Percentiles rank a stretch among this genome's conserved stretches.
These are phyloP conservation scores for Yamadazyma diddensiae DNA, from an alignment of 1,139 yeast genomes.

Conservation along the genomic window DNA sequence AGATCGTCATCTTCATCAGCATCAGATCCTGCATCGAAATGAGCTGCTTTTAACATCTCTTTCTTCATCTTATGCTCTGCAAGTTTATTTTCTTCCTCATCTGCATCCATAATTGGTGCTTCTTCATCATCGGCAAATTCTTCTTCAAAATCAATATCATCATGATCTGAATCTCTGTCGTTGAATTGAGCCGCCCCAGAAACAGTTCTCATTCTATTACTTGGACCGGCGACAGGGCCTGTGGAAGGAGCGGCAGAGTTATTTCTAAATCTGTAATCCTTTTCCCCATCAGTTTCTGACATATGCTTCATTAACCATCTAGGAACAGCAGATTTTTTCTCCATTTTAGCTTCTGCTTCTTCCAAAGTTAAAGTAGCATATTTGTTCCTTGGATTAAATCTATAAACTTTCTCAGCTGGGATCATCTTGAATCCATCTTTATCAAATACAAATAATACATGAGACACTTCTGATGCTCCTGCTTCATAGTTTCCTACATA, in stretches of 20 bases:
- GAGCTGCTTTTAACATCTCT: constrained; percentile 86
- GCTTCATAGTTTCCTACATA: constrained; percentile 98
- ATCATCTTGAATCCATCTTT: constrained; percentile 88
- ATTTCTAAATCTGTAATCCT: constrained; percentile 48
- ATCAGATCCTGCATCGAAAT: constrained; percentile 61
- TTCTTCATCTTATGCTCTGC: constrained; percentile 84
- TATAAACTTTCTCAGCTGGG: constrained; percentile 91
- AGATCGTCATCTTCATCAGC: constrained; percentile 55
- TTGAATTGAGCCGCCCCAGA: constrained; percentile 47
- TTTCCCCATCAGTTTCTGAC: constrained; percentile 52
- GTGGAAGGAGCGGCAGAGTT: constrained; percentile 4
- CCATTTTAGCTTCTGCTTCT: constrained; percentile 96
- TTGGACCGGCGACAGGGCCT: constrained; percentile 6
- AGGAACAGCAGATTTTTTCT: constrained; percentile 72
- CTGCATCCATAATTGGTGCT: constrained; percentile 96
- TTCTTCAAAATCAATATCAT: constrained; percentile 91
- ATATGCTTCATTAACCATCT: constrained; percentile 96
- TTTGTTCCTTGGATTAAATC: constrained; percentile 89
- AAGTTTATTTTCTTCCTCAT: constrained; percentile 90
- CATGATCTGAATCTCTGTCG: constrained; percentile 76
- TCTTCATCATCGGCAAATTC: constrained; percentile 99
- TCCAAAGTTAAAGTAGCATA: constrained; percentile 92
- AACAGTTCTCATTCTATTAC: constrained; percentile 55
- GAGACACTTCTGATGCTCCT: constrained; percentile 76
- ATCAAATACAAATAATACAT: constrained; percentile 82